Evolutionary conservation across 2,329 filamentous ascomycete species (phyloP), one percentile per base, ranked within the genome.

Genomic region (Lasiodiplodia theobromae): DNA sequence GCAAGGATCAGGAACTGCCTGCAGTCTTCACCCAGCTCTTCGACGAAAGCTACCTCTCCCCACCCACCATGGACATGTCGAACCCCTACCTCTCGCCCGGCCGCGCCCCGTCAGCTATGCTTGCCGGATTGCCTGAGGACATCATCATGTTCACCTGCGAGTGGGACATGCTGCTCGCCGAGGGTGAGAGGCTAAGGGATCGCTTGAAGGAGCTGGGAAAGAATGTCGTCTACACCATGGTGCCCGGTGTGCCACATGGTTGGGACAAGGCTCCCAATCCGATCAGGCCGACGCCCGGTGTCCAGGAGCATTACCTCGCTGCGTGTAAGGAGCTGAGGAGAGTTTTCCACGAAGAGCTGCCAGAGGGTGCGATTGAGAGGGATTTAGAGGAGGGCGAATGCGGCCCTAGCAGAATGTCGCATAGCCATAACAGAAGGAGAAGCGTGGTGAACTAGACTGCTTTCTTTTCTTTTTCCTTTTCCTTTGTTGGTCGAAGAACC

Each of bases 231-330:
- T 89, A 89, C 72, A 84, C 84, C 31, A 85, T 88, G 78, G 83
- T 91, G 2, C 79, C 82, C 3, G 86, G 83, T 2, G 88, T 89
- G 25, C 83, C 85, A 34, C 89, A 91, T 74, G 89, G 85, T 0
- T 91, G 89, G 85, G 89, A 91, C 73, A 91, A 91, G 78, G 86
- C 85, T 34, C 88, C 88, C 0, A 90, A 89, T 73, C 88, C 87
- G 4, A 75, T 87, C 28, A 83, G 82, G 67, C 84, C 84, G 40
- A 84, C 84, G 2, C 79, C 81, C 1, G 83, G 84, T 28, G 83
- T 86, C n/a, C 79, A 85, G 71, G 79, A 83, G 66, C 79, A 88
- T 69, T 90, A 90, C 73, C 72, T 79, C 49, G 81, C 85, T 70
- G 88, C 86, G 57, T 87, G 86, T 70, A 80, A 77, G 70, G 81